Conservation (phyloP, 2,329 filamentous ascomycete species). For the Colletotrichum filicis region DNA sequence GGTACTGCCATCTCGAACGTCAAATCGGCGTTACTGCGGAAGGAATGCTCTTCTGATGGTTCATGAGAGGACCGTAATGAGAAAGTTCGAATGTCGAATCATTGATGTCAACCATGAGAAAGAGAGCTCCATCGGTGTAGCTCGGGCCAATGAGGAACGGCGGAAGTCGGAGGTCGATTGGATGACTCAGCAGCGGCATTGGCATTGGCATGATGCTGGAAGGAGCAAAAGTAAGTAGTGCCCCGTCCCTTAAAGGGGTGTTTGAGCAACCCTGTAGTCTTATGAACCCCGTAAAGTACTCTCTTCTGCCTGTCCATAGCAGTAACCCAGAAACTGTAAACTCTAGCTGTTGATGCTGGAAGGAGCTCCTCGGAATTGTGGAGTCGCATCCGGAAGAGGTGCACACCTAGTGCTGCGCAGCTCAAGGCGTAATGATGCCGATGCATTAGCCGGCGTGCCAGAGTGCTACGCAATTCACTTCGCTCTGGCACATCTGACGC, state of each 20-base stretch:
- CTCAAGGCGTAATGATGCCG: constrained; percentile 2
- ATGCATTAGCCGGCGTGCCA: constrained; percentile 7
- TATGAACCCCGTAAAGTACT: too few relatives aligned
- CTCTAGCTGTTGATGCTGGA: too few relatives aligned
- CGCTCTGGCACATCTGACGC: neutral
- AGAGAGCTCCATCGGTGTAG: neutral
- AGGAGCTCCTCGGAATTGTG: constrained; percentile 9
- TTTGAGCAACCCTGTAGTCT: too few relatives aligned
- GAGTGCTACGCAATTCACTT: neutral
- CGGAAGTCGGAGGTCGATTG: neutral
- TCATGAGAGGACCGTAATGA: neutral
- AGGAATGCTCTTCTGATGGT: neutral
- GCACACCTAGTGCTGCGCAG: neutral
- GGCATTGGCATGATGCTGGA: neutral
- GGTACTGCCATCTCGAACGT: constrained; percentile 22
- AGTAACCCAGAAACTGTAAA: too few relatives aligned
- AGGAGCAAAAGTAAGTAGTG: neutral
- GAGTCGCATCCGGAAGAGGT: constrained; percentile 11
- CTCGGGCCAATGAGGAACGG: constrained; percentile 10
- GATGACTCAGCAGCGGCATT: constrained; percentile 19
- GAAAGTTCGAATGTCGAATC: constrained; percentile 18
- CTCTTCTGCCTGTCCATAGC: too few relatives aligned
- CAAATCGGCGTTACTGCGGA: neutral
- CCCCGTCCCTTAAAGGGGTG: too few relatives aligned
- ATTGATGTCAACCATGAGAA: constrained; percentile 25